Evolutionary conservation across 371 early-diverging fungal species (phyloP).

Genomic region (Blakeslea trispora): DNA sequence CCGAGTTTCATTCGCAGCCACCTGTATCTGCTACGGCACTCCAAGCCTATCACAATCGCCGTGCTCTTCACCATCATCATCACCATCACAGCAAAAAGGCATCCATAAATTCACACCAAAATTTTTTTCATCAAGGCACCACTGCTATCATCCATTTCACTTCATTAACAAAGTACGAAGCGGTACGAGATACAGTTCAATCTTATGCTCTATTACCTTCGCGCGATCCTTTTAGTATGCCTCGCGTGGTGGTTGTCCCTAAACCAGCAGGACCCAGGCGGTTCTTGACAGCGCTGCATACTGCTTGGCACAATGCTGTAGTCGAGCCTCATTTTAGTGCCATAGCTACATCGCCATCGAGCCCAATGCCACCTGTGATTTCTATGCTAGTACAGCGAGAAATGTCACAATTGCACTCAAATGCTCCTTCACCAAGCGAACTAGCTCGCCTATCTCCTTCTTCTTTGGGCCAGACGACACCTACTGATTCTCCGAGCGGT

Average conservation of each 20-base stretch:
- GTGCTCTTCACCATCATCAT: slow-evolving; percentile 6
- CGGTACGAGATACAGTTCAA: slow-evolving; percentile 52
- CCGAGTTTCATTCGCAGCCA: slow-evolving; percentile 33
- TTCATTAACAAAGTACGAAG: slow-evolving; percentile 51
- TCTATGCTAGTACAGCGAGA: slow-evolving; percentile 18
- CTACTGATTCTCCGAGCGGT: slow-evolving; percentile 1
- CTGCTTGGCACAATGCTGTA: slow-evolving; percentile 48
- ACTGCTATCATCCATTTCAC: slow-evolving; percentile 60
- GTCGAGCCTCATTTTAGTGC: slow-evolving; percentile 47
- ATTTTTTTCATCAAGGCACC: slow-evolving; percentile 40
- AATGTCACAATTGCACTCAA: slow-evolving; percentile 5
- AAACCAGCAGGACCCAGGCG: slow-evolving; percentile 65
- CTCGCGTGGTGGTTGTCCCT: slow-evolving; percentile 58
- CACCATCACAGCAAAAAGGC: slow-evolving; percentile 10
- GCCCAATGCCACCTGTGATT: slow-evolving; percentile 1
- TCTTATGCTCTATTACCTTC: slow-evolving; percentile 21
- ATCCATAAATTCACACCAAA: slow-evolving; percentile 1
- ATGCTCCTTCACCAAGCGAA: slow-evolving; percentile 1
- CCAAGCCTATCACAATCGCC: slow-evolving; percentile 17
- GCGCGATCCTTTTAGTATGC: slow-evolving; percentile 32
- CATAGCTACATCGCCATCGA: background rate
- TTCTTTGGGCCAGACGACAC: background rate
- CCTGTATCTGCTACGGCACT: slow-evolving; percentile 20
- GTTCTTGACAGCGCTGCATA: slow-evolving; percentile 59
- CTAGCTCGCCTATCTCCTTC: background rate